Percentiles rank a stretch among this genome's conserved stretches.
These are phyloP conservation scores for Hypholoma sublateritium DNA, from an alignment of 768 basidiomycete species.

Conservation along the genomic window DNA sequence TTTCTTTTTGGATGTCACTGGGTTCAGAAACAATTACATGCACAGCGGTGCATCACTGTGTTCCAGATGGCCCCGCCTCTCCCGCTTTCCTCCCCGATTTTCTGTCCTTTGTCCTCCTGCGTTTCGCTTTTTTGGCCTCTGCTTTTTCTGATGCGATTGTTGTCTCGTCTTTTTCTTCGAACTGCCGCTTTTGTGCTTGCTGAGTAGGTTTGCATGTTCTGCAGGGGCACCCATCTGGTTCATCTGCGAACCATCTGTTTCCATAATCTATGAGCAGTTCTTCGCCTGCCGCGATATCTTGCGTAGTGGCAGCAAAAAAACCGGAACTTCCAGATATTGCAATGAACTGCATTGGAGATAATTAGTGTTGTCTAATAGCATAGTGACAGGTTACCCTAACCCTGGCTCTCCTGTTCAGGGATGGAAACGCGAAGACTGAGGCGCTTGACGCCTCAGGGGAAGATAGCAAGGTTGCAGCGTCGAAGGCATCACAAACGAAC, in stretches of 20 bases:
- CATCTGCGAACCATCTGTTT: neutral
- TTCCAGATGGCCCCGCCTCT: no score
- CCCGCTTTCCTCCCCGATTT: neutral
- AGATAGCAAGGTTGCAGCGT: no score
- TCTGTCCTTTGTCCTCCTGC: neutral
- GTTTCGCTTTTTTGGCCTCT: neutral
- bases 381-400: no score
- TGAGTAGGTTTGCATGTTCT: neutral
- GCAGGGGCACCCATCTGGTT: neutral
- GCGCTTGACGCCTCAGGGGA: no score
- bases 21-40: neutral
- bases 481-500: no score
- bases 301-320: neutral
- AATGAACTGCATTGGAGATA: neutral
- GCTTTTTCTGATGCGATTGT: neutral
- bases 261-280: neutral
- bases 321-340: neutral
- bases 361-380: neutral
- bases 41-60: no score
- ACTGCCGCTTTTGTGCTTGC: neutral
- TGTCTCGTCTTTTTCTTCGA: neutral
- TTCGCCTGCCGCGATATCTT: neutral
- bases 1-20: no score
- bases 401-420: no score
- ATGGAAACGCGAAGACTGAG: neutral